Evolutionary conservation across 108 stramenopile species (phyloP).

Genomic region (Pseudonitzschia multistriata): DNA sequence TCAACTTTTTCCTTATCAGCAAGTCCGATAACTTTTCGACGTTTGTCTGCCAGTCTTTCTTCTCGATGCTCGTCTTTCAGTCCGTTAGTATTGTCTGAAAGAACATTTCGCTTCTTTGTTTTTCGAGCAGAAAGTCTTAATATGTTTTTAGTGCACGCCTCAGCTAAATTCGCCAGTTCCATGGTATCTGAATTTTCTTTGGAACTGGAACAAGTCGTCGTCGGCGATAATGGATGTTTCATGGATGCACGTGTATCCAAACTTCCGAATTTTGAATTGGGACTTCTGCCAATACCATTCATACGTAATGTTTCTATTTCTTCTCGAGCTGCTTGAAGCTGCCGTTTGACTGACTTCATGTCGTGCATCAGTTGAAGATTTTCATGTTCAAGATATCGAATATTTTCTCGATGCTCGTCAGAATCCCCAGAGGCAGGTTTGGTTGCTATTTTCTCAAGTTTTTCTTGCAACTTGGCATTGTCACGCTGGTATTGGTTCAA

Average conservation of each 20-base stretch:
- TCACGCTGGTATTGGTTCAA: constrained; percentile 43
- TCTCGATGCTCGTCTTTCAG: neutral
- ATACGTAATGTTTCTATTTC: constrained; percentile 52
- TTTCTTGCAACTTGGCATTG: constrained; percentile 36
- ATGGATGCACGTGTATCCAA: constrained; percentile 10
- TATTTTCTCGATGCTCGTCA: constrained; percentile 51
- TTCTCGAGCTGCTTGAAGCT: constrained; percentile 45
- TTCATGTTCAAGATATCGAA: constrained; percentile 79
- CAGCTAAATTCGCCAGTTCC: constrained; percentile 11
- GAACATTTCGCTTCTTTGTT: constrained; percentile 2
- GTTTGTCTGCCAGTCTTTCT: neutral
- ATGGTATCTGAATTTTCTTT: constrained; percentile 17
- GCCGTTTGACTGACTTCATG: constrained; percentile 60
- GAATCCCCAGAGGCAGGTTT: constrained; percentile 35
- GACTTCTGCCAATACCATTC: constrained; percentile 31
- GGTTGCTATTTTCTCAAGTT: constrained; percentile 28
- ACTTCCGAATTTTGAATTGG: constrained; percentile 39
- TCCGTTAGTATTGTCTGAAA: constrained; percentile 8
- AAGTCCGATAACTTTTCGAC: neutral
- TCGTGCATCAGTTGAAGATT: constrained; percentile 84
- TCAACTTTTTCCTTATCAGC: neutral
- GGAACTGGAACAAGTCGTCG: neutral
- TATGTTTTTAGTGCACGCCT: neutral
- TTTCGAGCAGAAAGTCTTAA: constrained; percentile 7
- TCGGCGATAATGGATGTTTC: neutral